Conservation (phyloP, 345 rosid species). For the Psidium friedrichsthalianum region DNA sequence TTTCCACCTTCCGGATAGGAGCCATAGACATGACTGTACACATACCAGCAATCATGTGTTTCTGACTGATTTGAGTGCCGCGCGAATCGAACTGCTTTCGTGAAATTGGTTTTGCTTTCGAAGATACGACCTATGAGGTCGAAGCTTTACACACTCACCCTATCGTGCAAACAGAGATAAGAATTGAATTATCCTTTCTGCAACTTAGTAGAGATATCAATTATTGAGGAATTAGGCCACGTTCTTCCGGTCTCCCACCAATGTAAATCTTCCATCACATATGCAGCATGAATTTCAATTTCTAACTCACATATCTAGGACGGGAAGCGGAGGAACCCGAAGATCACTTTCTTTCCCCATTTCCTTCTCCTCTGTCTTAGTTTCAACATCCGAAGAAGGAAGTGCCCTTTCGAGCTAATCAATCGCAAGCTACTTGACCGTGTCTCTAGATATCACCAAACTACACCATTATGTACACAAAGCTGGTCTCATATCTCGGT, state of each 20-base stretch:
- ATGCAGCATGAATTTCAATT: background rate
- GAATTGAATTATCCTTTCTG: background rate
- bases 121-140: background rate
- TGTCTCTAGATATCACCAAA: background rate
- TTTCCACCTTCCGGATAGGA: background rate
- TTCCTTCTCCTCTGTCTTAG: background rate
- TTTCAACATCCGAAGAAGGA: background rate
- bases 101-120: background rate
- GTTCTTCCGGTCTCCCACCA: background rate
- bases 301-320: background rate
- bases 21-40: background rate
- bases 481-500: background rate
- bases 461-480: background rate
- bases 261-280: background rate
- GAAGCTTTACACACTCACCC: background rate
- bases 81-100: background rate
- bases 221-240: background rate
- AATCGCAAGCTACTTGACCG: background rate
- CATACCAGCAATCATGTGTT: background rate
- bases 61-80: background rate
- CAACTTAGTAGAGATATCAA: background rate
- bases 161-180: background rate
- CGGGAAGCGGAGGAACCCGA: background rate
- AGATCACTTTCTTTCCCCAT: background rate
- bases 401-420: background rate